These are phyloP conservation scores for Ceratobasidium sp. DNA, from an alignment of 1,284 basidiomycete genomes.

Conservation along the genomic window DNA sequence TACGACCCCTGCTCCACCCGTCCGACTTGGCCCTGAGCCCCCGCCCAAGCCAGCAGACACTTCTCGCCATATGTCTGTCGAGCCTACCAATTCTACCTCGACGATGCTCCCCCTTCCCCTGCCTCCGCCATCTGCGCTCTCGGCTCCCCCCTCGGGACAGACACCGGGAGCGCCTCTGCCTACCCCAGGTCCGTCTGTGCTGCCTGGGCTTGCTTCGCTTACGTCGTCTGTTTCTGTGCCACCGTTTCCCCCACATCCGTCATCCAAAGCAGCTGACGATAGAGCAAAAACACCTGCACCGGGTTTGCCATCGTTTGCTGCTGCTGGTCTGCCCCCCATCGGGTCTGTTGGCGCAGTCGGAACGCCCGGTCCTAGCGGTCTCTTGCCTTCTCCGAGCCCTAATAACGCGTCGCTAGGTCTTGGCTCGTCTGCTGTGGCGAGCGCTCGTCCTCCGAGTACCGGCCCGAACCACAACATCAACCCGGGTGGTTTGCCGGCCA, in stretches of 20 bases:
- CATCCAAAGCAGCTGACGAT: conserved; percentile 22
- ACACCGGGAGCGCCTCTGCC: conserved; percentile 13
- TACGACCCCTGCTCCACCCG: conserved; percentile 7
- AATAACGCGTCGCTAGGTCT: conserved; percentile 15
- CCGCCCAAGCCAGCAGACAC: conserved; percentile 28
- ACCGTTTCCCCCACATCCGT: conserved; percentile 6
- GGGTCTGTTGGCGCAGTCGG: conserved; percentile 3
- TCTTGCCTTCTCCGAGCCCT: conserved; percentile 17
- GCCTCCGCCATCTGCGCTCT: conserved; percentile 13
- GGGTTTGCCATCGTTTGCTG: conserved; percentile 10
- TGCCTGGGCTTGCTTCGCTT: conserved; percentile 36
- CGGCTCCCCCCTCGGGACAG: conserved; percentile 6
- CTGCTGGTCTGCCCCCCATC: conserved; percentile 24
- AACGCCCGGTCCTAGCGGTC: conserved; percentile 3
- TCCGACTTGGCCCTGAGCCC: conserved; percentile 29
- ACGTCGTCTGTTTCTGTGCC: conserved; percentile 6
- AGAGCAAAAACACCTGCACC: conserved; percentile 39
- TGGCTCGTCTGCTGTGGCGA: background rate
- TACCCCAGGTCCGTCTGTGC: conserved; percentile 36
- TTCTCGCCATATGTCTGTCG: conserved; percentile 25
- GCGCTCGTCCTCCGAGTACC: conserved; percentile 9
- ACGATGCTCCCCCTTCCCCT: conserved; percentile 17
- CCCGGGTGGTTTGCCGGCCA: conserved; percentile 15
- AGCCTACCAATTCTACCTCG: conserved; percentile 18
- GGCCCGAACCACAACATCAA: conserved; percentile 11